A percentile compares a stretch with the other conserved stretches of the same genome.
phyloP scores from a whole-genome alignment of 768 basidiomycete genomes.

The Udeniomyces megalosporus region DNA sequence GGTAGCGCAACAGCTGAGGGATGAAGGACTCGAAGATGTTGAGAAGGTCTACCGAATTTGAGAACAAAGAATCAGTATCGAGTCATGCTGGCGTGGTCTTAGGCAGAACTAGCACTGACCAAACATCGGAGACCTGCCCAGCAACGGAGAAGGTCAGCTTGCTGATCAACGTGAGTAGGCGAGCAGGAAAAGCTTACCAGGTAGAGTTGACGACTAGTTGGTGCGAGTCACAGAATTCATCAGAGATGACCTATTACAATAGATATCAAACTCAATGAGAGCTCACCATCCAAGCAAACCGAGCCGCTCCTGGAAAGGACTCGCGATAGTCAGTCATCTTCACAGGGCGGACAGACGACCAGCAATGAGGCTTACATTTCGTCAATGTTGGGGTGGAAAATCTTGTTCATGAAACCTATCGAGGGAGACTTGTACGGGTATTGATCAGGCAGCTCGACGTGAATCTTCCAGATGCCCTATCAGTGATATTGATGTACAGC shows the following conservation, averaged over 20 bases:
- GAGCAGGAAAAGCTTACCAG: conserved; percentile 38
- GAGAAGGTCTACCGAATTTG: conserved; percentile 62
- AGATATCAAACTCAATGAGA: no score
- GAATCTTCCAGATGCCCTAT: conserved; percentile 99
- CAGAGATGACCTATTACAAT: not conserved
- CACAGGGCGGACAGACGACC: not conserved
- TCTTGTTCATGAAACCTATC: conserved; percentile 99
- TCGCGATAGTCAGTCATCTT: not conserved
- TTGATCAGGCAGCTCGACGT: conserved; percentile 94
- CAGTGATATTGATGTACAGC: no score
- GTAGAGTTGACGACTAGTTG: conserved; percentile 32
- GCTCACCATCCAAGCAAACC: conserved; percentile 69
- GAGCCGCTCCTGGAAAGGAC: conserved; percentile 64
- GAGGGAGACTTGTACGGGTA: conserved; percentile 98
- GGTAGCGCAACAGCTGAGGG: conserved; percentile 89
- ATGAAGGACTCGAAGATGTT: conserved; percentile 98
- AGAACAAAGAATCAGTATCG: not conserved
- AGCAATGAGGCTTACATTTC: conserved; percentile 55
- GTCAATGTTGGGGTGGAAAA: conserved; percentile 99
- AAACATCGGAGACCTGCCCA: conserved; percentile 83
- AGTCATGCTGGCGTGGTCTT: not conserved
- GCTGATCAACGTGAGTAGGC: no score
- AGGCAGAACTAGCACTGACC: conserved; percentile 39
- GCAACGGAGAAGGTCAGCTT: no score
- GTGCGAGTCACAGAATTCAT: not conserved